A percentile compares a stretch with the other conserved stretches of the same genome.
These are phyloP conservation scores for Colletotrichum aenigma DNA, from an alignment of 2,329 filamentous ascomycete species.

Conservation along the genomic window DNA sequence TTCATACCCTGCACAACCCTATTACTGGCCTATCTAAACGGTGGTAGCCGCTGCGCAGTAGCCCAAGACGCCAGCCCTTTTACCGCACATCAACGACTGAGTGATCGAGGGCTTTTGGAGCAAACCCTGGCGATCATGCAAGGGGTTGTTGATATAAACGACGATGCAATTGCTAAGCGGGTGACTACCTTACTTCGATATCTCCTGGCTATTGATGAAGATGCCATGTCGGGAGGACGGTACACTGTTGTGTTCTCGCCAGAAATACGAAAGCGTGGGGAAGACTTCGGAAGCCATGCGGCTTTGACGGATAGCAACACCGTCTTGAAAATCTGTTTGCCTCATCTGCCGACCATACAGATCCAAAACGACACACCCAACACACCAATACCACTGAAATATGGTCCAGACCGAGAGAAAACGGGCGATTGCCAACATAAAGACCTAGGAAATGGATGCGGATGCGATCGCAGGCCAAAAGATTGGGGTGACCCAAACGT, in stretches of 20 bases:
- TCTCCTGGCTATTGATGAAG: slow-evolving; percentile 36
- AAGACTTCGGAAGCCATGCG: background rate
- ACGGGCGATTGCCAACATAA: background rate
- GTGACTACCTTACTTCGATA: slow-evolving; percentile 32
- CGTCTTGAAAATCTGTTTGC: background rate
- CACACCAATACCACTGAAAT: background rate
- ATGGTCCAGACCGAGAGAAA: background rate
- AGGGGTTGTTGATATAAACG: slow-evolving; percentile 25
- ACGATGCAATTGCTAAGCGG: slow-evolving; percentile 33
- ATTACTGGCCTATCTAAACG: slow-evolving; percentile 37
- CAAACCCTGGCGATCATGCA: slow-evolving; percentile 38
- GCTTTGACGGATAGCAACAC: background rate
- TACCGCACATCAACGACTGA: slow-evolving; percentile 40
- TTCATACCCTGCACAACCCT: slow-evolving; percentile 41
- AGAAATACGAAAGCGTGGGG: background rate
- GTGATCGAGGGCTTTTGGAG: slow-evolving; percentile 44
- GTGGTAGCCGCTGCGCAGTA: background rate
- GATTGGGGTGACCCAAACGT: background rate
- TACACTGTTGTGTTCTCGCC: background rate
- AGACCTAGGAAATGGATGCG: background rate
- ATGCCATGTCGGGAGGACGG: slow-evolving; percentile 20
- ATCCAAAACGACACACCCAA: background rate
- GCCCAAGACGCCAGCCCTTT: slow-evolving; percentile 9
- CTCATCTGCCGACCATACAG: background rate
- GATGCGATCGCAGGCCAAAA: background rate